Conservation (phyloP, 768 basidiomycete species). For the Austroboletus eburneus region DNA sequence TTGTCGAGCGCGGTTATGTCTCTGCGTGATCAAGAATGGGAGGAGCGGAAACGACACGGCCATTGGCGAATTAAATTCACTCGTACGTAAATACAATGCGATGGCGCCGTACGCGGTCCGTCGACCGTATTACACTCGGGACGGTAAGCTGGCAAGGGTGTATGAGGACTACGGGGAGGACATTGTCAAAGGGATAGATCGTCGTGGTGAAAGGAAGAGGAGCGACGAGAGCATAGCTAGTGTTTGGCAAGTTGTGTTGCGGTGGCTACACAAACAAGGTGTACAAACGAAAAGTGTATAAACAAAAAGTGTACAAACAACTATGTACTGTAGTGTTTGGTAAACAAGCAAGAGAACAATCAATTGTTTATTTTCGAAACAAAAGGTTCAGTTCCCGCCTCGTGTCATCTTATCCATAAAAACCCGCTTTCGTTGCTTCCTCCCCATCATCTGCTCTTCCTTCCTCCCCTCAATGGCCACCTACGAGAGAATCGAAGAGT, state of each 20-base stretch:
- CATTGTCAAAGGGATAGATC: slow-evolving; percentile 40
- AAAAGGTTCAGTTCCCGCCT: slow-evolving; percentile 36
- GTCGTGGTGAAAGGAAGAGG: no score
- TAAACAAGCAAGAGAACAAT: slow-evolving; percentile 6
- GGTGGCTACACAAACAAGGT: not conserved
- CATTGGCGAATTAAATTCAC: slow-evolving; percentile 65
- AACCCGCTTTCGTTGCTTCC: slow-evolving; percentile 32
- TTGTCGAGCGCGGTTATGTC: slow-evolving; percentile 38
- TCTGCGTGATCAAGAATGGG: slow-evolving; percentile 68
- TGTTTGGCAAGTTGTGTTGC: no score
- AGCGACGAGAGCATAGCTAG: no score
- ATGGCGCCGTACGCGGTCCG: slow-evolving; percentile 78
- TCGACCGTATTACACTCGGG: slow-evolving; percentile 52
- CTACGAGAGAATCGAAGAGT: slow-evolving; percentile 33
- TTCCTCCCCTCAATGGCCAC: slow-evolving; percentile 35
- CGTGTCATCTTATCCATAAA: slow-evolving; percentile 55
- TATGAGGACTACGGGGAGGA: slow-evolving; percentile 50
- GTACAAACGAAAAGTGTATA: slow-evolving; percentile 1
- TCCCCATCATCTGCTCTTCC: slow-evolving; percentile 13
- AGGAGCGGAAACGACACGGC: slow-evolving; percentile 61
- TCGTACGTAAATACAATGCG: slow-evolving; percentile 76
- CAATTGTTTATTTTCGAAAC: not conserved
- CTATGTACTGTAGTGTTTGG: no score
- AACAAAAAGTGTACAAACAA: no score
- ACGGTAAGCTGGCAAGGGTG: slow-evolving; percentile 52